A percentile compares a stretch with the other conserved stretches of the same genome.
phyloP scores from a whole-genome alignment of 257 asterid genomes.

The Solanum clarkiae region DNA sequence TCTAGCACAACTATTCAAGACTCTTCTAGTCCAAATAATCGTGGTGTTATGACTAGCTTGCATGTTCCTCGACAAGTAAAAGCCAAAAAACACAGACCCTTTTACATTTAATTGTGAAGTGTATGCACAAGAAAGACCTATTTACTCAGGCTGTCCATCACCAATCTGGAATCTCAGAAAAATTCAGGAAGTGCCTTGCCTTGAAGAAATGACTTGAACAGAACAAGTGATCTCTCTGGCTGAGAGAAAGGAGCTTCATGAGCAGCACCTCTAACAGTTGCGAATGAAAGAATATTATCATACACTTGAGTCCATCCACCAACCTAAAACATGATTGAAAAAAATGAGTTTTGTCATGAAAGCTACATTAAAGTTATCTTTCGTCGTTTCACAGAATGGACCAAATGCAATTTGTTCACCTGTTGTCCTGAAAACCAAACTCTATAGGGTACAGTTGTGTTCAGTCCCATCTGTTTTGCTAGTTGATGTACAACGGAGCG shows the following conservation, averaged over 20 bases:
- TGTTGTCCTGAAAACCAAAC: slow-evolving; percentile 58
- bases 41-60: not conserved
- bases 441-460: slow-evolving; percentile 45
- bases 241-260: slow-evolving; percentile 77
- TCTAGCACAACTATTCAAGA: not conserved
- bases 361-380: not conserved
- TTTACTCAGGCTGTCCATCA: not conserved
- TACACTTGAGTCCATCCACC: slow-evolving; percentile 72
- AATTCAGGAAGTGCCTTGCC: slow-evolving; percentile 46
- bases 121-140: not conserved
- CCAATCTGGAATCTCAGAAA: slow-evolving; percentile 1
- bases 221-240: slow-evolving; percentile 58
- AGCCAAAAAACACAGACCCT: not conserved
- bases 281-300: slow-evolving; percentile 50
- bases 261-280: slow-evolving; percentile 63
- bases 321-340: slow-evolving; percentile 31
- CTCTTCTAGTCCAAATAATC: not conserved
- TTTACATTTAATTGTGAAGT: not conserved
- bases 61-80: not conserved
- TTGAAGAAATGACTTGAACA: slow-evolving; percentile 48
- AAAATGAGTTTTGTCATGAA: not conserved
- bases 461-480: slow-evolving; percentile 34
- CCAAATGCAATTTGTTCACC: slow-evolving; percentile 13
- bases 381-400: not conserved
- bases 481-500: slow-evolving; percentile 32